Conservation (phyloP, 805 yeast species). For the Saccharomycopsis javanensis region DNA sequence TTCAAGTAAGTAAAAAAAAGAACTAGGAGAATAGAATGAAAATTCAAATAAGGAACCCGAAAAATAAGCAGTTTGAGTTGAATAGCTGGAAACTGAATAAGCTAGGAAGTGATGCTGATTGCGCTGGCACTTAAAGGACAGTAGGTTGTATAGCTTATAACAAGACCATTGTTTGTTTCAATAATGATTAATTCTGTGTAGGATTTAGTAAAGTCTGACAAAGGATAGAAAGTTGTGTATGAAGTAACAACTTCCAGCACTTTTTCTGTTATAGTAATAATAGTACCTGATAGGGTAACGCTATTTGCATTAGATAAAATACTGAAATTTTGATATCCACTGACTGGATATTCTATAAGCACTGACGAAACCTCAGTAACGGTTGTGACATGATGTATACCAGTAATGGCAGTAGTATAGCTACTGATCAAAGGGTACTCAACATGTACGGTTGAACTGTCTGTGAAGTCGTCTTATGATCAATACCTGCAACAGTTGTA, state of each 20-base stretch:
- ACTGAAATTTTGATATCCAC: background rate
- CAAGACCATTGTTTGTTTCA: slow-evolving; percentile 1
- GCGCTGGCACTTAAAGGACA: slow-evolving; percentile 7
- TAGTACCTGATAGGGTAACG: background rate
- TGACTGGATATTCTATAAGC: background rate
- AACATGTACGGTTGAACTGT: background rate
- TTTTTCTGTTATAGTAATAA: slow-evolving; percentile 4
- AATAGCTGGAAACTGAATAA: background rate
- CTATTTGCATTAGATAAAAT: background rate
- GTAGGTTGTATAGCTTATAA: slow-evolving; percentile 3
- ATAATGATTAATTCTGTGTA: background rate
- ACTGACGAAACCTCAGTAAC: background rate
- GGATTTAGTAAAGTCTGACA: slow-evolving; percentile 1
- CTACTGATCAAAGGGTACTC: background rate
- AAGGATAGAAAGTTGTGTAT: slow-evolving; percentile 17
- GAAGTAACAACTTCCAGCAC: slow-evolving; percentile 8
- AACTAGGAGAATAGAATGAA: too few species aligned
- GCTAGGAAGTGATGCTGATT: too few species aligned
- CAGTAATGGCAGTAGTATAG: background rate
- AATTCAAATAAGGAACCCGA: too few species aligned
- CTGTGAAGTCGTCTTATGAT: background rate
- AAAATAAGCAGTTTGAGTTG: background rate
- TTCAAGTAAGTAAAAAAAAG: too few species aligned
- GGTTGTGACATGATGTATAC: background rate
- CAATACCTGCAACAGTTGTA: background rate